Evolutionary conservation across 31 red algal genomes (phyloP).

Genomic region (Endocladia muricata): DNA sequence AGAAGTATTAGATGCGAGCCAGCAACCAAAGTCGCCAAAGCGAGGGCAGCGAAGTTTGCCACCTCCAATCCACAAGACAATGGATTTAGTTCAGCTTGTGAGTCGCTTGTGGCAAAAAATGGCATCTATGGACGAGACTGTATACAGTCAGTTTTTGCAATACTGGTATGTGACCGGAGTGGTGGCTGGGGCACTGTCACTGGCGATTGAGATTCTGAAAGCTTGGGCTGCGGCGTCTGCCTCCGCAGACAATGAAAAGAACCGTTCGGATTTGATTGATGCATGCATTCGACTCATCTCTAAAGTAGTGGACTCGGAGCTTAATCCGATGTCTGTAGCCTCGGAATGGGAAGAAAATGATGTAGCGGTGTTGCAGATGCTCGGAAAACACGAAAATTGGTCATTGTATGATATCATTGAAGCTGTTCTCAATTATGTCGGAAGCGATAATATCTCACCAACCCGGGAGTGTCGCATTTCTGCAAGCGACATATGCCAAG

Average conservation of each 20-base stretch:
- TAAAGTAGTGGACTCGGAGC: conserved; percentile 19
- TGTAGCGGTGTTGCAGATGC: too few species aligned
- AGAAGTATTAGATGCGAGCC: neutral
- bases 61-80: neutral
- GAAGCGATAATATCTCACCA: neutral
- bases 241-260: neutral
- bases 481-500: neutral
- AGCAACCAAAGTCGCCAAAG: neutral
- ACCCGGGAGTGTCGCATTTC: conserved; percentile 17
- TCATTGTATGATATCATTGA: neutral
- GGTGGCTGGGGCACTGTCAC: neutral
- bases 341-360: neutral
- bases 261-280: neutral
- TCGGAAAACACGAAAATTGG: too few species aligned
- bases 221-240: neutral
- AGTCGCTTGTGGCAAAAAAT: conserved; percentile 20
- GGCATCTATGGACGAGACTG: neutral
- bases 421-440: neutral
- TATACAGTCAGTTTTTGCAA: neutral
- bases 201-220: neutral
- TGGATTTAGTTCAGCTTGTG: conserved; percentile 13
- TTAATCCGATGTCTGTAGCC: conserved; percentile 10
- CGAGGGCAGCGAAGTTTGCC: neutral
- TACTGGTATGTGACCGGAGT: neutral
- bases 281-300: conserved; percentile 1